Evolutionary conservation across 2,329 filamentous ascomycete species (phyloP), one percentile per base, ranked within the genome.

Genomic region (Rutstroemia sp.): DNA sequence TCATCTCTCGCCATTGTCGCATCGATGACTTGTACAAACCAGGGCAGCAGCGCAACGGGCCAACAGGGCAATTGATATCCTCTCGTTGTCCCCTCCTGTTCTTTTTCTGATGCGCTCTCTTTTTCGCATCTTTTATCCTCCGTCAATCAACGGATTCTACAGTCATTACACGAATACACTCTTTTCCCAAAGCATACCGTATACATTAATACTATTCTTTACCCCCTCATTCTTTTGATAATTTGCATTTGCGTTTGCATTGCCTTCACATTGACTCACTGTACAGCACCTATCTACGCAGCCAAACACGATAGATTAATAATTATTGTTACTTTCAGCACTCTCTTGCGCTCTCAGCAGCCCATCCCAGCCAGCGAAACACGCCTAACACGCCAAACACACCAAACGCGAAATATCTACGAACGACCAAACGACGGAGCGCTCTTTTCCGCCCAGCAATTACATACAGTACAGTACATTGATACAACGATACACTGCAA

Each of bases 1-100:
- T 34, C 30, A 34, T 34, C 30, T 12, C 10, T 12, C 8, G 10
- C 12, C 19, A 47, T 47, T 25, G 21, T 47, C 23, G 44, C 23
- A 38, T 56, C 47, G 47, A 56, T 56, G 53, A 56, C 47, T 56
- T 56, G 53, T 56, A 56, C 53, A 56, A 47, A 14, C 19, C n/a
- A 47, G 21, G 21, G 21, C 16, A 23, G 19, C 16, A 25, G 21
- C 10, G 8, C 25, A 12, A 12, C 9, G 21, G 9, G 18, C 5
- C 10, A 25, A 47, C 21, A 16, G 42, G 47, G 37, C 38, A 7
- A 27, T 18, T 56, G 47, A 56, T 56, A 56, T 51, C 47, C 53
- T 56, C 53, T 56, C 47, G 38, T 56, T 56, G 16, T 23, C 47
- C 39, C 39, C 53, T 51, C 53, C 8, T 45, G 47, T 27, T 56